Base-by-base conservation (phyloP, 2,329 filamentous ascomycete genomes). In the Cylindrodendrum hubeiense region DNA sequence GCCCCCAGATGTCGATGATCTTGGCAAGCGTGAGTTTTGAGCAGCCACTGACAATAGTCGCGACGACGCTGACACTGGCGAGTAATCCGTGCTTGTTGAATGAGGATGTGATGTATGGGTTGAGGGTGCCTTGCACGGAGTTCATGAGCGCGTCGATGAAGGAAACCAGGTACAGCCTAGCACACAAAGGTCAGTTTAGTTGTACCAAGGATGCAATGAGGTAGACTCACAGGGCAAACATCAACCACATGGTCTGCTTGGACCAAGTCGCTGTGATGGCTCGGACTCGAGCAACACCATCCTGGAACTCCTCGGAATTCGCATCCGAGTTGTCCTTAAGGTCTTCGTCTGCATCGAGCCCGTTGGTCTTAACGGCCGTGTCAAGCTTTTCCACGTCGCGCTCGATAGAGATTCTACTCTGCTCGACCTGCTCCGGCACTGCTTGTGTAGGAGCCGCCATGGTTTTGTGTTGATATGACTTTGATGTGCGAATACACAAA, bases 41-140 rank as follows among this genome's bases (percentile, higher is more conserved):
- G n/a, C 80, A 76, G 53, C 78, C 80, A 55, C 76, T 76, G 24
- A 84, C 76, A 39, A 82, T 75, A 46, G 75, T 76, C 41, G 90
- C 87, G 8, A 92, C 85, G 28, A 92, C 89, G 56, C 86, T 81
- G 34, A 91, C 86, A 0, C 89, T 90, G 2, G 89, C 87, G 15
- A 93, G 83, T 41, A 93, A 81, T 8, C 89, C 90, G 73, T 92
- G 90, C 56, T 85, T 82, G 46, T 81, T 82, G 74, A 92, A 93
- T 2, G 87, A 84, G 63, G 89, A 91, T 2, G 90, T 92, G 21
- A 91, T 87, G 77, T 89, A 92, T 50, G 88, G 85, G 10, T 86
- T 85, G 49, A 92, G 79, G 37, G 87, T 85, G 59, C 81, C 59
- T 44, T 82, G 76, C 50, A 82, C 72, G 17, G 77, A 74, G n/a